These are phyloP conservation scores for Flaveria trinervia DNA, from an alignment of 129 eudicot genomes.

Conservation along the genomic window DNA sequence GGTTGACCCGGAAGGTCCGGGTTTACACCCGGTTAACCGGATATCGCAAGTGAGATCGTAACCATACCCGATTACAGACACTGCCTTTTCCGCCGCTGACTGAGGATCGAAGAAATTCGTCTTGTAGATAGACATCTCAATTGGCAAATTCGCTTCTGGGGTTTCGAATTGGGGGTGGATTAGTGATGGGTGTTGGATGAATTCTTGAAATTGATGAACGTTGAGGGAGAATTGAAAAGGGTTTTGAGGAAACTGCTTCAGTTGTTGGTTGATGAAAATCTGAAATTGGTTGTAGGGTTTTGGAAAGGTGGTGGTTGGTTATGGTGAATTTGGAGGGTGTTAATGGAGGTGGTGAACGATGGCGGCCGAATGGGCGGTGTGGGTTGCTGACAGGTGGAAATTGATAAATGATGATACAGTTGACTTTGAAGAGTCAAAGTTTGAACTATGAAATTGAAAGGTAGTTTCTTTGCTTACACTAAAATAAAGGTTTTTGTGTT, in stretches of 20 bases:
- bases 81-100: constrained; percentile 86
- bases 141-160: constrained; percentile 5
- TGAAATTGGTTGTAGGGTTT: constrained; percentile 18
- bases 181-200: constrained; percentile 18
- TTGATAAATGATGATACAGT: constrained; percentile 2
- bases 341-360: constrained; percentile 42
- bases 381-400: constrained; percentile 45
- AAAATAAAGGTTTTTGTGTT: not conserved
- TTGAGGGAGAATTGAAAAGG: not conserved
- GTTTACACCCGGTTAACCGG: constrained; percentile 74
- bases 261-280: not conserved
- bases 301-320: constrained; percentile 2
- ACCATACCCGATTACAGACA: constrained; percentile 77
- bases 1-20: constrained; percentile 68
- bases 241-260: not conserved
- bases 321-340: constrained; percentile 17
- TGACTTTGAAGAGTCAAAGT: constrained; percentile 37
- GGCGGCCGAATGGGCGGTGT: constrained; percentile 42
- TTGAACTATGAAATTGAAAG: constrained; percentile 21
- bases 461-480: not conserved
- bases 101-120: constrained; percentile 58
- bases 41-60: constrained; percentile 76
- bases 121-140: constrained; percentile 50
- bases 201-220: constrained; percentile 7
- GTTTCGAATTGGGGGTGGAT: constrained; percentile 10